Evolutionary conservation across 2,329 filamentous ascomycete species (phyloP).

Genomic region (Botrytis aclada): DNA sequence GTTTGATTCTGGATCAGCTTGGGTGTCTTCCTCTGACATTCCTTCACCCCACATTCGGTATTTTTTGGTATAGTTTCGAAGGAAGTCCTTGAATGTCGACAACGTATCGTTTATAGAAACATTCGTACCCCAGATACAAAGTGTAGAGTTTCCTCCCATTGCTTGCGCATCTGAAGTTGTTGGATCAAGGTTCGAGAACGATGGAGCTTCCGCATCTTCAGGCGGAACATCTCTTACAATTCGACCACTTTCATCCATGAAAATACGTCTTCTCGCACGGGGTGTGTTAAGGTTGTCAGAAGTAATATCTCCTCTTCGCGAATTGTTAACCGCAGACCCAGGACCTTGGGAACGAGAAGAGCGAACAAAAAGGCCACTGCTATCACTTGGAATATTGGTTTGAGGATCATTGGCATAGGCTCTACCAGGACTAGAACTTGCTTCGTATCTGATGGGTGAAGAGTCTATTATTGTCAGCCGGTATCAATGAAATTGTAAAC

Average conservation of each 20-base stretch:
- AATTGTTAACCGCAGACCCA: constrained; percentile 51
- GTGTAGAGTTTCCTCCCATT: constrained; percentile 75
- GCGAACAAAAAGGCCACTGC: constrained; percentile 82
- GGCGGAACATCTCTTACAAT: constrained; percentile 53
- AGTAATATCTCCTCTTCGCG: constrained; percentile 81
- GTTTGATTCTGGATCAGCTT: constrained; percentile 66
- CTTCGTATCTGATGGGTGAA: constrained; percentile 86
- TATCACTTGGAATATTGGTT: constrained; percentile 75
- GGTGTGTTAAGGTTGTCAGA: constrained; percentile 65
- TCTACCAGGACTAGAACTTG: constrained; percentile 82
- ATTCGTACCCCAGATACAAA: constrained; percentile 95
- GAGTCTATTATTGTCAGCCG: constrained; percentile 60
- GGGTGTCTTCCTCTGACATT: constrained; percentile 71
- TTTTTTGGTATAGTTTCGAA: constrained; percentile 87
- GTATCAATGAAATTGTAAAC: constrained; percentile 1
- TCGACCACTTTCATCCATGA: constrained; percentile 55
- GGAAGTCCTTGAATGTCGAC: constrained; percentile 83
- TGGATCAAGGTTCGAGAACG: constrained; percentile 65
- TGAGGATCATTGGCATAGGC: constrained; percentile 50
- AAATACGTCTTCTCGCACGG: constrained; percentile 51
- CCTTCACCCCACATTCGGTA: constrained; percentile 91
- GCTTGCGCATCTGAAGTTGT: constrained; percentile 89
- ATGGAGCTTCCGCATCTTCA: constrained; percentile 56
- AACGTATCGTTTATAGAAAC: constrained; percentile 90
- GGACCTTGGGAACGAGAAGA: constrained; percentile 53